phyloP scores from a whole-genome alignment of 2,329 filamentous ascomycete genomes.

The Pseudogymnoascus sp. region DNA sequence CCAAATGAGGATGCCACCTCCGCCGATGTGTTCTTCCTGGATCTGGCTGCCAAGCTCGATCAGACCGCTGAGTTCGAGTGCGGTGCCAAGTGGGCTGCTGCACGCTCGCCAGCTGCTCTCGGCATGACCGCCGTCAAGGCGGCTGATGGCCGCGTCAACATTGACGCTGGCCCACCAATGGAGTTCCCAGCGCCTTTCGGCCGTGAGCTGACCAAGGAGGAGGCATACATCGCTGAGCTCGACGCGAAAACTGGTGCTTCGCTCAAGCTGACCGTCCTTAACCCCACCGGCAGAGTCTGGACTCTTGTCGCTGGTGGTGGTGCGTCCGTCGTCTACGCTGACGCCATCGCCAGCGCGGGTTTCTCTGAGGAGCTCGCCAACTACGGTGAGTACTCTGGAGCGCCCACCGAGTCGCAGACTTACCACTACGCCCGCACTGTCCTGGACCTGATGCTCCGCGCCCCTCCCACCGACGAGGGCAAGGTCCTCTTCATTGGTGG shows the following conservation, averaged over 20 bases:
- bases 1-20: conserved; percentile 89
- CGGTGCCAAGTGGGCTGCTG: conserved; percentile 97
- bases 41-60: conserved; percentile 96
- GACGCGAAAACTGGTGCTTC: conserved; percentile 99
- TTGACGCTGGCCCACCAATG: conserved; percentile 96
- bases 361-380: conserved; percentile 96
- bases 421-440: conserved; percentile 98
- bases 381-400: conserved; percentile 99
- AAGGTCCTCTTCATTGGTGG: conserved; percentile 99
- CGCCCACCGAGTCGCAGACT: conserved; percentile 96
- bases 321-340: conserved; percentile 98
- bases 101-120: conserved; percentile 81
- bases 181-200: conserved; percentile 99
- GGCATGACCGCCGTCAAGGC: conserved; percentile 66
- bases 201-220: conserved; percentile 96
- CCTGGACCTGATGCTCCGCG: conserved; percentile 92
- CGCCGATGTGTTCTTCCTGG: conserved; percentile 93
- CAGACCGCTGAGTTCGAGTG: conserved; percentile 99
- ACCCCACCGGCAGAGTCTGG: conserved; percentile 88
- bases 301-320: conserved; percentile 98
- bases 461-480: conserved; percentile 76
- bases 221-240: conserved; percentile 97
- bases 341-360: conserved; percentile 93
- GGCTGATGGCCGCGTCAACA: conserved; percentile 70
- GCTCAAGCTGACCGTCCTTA: conserved; percentile 95